Base-by-base conservation (phyloP, 352 stramenopile species). In the Phytopythium aichiense region DNA sequence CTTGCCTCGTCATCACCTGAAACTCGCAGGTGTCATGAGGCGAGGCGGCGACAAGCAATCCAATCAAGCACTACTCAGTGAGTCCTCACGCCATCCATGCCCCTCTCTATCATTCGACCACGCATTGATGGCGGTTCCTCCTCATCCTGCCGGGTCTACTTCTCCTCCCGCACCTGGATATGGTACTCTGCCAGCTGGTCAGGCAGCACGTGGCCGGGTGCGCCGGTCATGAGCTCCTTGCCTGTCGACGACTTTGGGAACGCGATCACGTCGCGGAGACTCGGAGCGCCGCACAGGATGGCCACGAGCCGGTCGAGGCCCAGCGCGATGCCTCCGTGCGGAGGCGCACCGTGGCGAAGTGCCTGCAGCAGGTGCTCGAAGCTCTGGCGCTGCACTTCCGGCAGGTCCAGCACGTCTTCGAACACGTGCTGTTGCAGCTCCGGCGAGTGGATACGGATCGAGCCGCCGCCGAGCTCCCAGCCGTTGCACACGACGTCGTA, bases 401-500 rank as follows among this genome's bases (percentile, higher is more conserved):
- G 78, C 11, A 96, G 65, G 43, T 88, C 74, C 4, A 96, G 71
- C 30, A 96, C 77, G 28, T 92, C 71, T 58, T 91, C 73, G 23
- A 96, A 92, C 11, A 96, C 73, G 1, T 72, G 67, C 58, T 91
- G 72, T 60, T 96, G 89, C 55, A 95, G 52, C 38, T 78, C 74
- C 2, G 77, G 71, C 33, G 87, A 63, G 67, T 96, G 88, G 55
- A 96, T 86, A 69, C 89, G 84, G 63, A 96, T 92, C 33, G 83
- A 94, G 3, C 89, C 89, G 31, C 89, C 89, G 8, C 88, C 88
- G 18, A 96, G 68, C 61, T 96, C 89, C 80, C 76, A 91, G 52
- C 89, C 89, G 62, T 96, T 95, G 78, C 83, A 94, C 9, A 96
- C 89, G 30, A 96, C 77, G 56, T 96, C 89, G 58, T 92, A 95